Percentiles rank a stretch among this genome's conserved stretches.
Evolutionary conservation across 169 alveolate species (phyloP).

Genomic region (Plasmodium inui): DNA sequence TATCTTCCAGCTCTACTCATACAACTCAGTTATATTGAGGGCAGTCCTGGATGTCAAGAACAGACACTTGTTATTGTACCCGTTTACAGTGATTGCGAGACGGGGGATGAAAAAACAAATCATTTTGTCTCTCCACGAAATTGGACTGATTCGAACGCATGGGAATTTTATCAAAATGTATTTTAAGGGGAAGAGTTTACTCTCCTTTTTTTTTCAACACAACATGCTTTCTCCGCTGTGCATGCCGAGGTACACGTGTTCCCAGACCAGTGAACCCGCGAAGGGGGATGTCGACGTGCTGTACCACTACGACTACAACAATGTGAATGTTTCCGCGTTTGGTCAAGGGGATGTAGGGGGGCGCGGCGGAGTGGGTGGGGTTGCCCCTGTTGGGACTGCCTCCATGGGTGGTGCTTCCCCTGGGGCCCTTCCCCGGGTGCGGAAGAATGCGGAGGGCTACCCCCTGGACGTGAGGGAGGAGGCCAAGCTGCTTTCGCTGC

Average conservation of each 20-base stretch:
- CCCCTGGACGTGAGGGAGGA: slow-evolving; percentile 34
- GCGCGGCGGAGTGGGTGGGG: not conserved
- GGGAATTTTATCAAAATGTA: slow-evolving; percentile 22
- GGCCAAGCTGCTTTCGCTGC: slow-evolving; percentile 24
- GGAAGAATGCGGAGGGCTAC: slow-evolving; percentile 30
- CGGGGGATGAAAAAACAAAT: slow-evolving; percentile 29
- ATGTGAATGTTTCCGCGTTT: slow-evolving; percentile 36
- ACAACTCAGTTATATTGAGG: slow-evolving; percentile 45
- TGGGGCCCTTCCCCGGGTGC: not conserved
- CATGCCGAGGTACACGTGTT: slow-evolving; percentile 33
- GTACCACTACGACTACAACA: slow-evolving; percentile 59
- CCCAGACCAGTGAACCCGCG: slow-evolving; percentile 5
- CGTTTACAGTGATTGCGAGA: slow-evolving; percentile 22
- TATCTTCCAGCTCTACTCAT: not conserved
- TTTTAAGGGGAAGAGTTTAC: not conserved
- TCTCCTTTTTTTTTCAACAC: not conserved
- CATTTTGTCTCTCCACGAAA: slow-evolving; percentile 53
- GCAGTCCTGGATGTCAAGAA: slow-evolving; percentile 61
- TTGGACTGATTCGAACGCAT: slow-evolving; percentile 2
- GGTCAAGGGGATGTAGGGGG: not conserved
- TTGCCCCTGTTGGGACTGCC: not conserved
- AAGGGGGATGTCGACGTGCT: slow-evolving; percentile 1
- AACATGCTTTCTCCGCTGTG: not conserved
- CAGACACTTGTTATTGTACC: slow-evolving; percentile 30
- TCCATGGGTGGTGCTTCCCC: not conserved